Evolutionary conservation across 2,329 filamentous ascomycete genomes (phyloP), one percentile per base, ranked within the genome.

Genomic region (Pseudocercospora fuligena): DNA sequence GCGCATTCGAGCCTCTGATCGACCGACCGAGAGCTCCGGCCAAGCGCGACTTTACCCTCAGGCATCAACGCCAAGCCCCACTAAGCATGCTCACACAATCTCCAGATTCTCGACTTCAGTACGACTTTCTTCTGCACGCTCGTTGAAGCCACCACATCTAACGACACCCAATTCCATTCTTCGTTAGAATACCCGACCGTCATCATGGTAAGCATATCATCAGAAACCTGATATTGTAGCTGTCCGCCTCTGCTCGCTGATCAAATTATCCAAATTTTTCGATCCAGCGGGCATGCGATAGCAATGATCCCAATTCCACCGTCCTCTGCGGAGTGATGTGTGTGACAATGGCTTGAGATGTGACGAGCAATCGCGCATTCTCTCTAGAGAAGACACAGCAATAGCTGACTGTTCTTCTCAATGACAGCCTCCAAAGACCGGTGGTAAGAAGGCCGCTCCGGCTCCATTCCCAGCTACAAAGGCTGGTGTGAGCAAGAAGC

Each of bases 341-440:
- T 72, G 71, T 73, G 74, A 72, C 70, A 64, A 73, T 77, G 85
- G 85, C 85, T 87, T 85, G 85, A 87, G 84, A 76, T 80, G 79
- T 75, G 74, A 74, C 73, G 70, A 69, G 73, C 73, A 81, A 81
- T 79, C 78, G 78, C 78, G 74, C 79, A 82, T 83, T 87, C 91
- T 95, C 92, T 90, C 85, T 96, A 96, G 93, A 97, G 93, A 78
- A 71, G 91, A 27, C 56, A 89, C 90, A 89, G 92, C 93, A 90
- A 92, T 87, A 84, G 82, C 93, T 97, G 92, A 97, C 93, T 97
- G 92, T 95, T 94, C 96, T 93, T 78, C 94, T 98, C 94, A 95
- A 98, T 98, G 94, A 98, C 87, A 98, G 95, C 93, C 95, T 91
- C 92, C 94, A 82, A 99, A 98, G 88, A 79, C 82, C 79, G 93